Evolutionary conservation across 2,329 filamentous ascomycete species (phyloP), one percentile per base, ranked within the genome.

Genomic region (Helicocarpus griseus): DNA sequence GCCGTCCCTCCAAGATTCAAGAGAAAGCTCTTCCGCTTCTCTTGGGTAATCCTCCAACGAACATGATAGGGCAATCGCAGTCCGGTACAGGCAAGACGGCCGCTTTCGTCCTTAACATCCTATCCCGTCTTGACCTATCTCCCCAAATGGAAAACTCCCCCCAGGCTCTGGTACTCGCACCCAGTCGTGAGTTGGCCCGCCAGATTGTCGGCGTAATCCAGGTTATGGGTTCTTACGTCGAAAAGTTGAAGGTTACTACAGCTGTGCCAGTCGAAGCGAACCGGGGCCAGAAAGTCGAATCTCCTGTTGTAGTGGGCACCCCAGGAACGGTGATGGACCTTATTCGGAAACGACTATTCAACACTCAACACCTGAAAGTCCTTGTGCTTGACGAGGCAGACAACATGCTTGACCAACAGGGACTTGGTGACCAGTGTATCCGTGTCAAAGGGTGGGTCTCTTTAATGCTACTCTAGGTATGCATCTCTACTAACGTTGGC

Each of bases 21-120:
- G 93, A 95, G 69, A 88, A 86, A 61, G 93, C 93, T 1, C 79
- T 98, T 17, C 93, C 93, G 26, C 78, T 98, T 51, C 86, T 98
- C 64, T 80, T 98, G 57, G 75, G 80, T 61, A 77, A 95, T 64
- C 91, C 93, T n/a, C 86, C 91, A 0, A 78, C 79, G 58, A 97
- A 97, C 71, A 86, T 98, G 79, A 91, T 98, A 64, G 93, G 90
- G 3, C 93, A 98, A 72, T 98, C 93, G n/a, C 93, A 98, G 70
- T 98, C 93, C 2, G 93, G 93, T 61, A 98, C 93, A 19, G 93
- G 93, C 64, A 98, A 98, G 77, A 98, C 93, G 0, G 93, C 90
- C 19, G 93, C 93, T 21, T 98, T 98, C 68, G 87, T 93, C 43
- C 84, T 95, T 56, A 95, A 95, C 55, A 86, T 95, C 54, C 79